Evolutionary conservation across 164 flowering plant genomes (phyloP).

Genomic region (Berberis thunbergii): DNA sequence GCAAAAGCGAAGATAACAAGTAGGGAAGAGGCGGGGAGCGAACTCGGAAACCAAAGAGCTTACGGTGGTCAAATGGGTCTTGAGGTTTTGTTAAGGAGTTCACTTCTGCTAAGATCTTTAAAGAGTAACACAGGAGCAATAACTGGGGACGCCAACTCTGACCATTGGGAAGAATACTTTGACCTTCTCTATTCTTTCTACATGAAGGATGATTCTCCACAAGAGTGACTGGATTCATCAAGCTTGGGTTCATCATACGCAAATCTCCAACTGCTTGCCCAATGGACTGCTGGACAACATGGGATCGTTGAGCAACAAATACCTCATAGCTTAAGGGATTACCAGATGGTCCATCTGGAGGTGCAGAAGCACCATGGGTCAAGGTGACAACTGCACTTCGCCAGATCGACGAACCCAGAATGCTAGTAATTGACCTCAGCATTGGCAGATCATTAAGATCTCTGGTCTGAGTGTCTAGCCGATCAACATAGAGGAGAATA

Average conservation of each 20-base stretch:
- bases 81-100: slow-evolving; percentile 67
- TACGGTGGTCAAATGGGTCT: slow-evolving; percentile 59
- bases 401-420: slow-evolving; percentile 76
- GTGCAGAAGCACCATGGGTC: slow-evolving; percentile 90
- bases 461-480: slow-evolving; percentile 70
- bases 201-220: slow-evolving; percentile 94
- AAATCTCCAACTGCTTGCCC: slow-evolving; percentile 89
- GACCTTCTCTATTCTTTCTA: slow-evolving; percentile 78
- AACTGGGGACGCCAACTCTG: slow-evolving; percentile 80
- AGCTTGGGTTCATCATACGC: slow-evolving; percentile 64
- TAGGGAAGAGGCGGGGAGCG: slow-evolving; percentile 92
- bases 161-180: slow-evolving; percentile 87
- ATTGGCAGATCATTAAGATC: slow-evolving; percentile 86
- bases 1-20: slow-evolving; percentile 76
- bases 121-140: slow-evolving; percentile 66
- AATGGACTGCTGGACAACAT: slow-evolving; percentile 74
- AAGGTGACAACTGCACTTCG: slow-evolving; percentile 73
- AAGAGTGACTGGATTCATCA: slow-evolving; percentile 86
- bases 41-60: slow-evolving; percentile 79
- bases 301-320: slow-evolving; percentile 82
- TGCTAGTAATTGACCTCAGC: slow-evolving; percentile 46
- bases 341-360: slow-evolving; percentile 94
- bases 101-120: slow-evolving; percentile 80
- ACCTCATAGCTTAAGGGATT: slow-evolving; percentile 76
- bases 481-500: slow-evolving; percentile 80